Base-by-base conservation (phyloP, 2,329 filamentous ascomycete species). In the Leptodontidium sp. region DNA sequence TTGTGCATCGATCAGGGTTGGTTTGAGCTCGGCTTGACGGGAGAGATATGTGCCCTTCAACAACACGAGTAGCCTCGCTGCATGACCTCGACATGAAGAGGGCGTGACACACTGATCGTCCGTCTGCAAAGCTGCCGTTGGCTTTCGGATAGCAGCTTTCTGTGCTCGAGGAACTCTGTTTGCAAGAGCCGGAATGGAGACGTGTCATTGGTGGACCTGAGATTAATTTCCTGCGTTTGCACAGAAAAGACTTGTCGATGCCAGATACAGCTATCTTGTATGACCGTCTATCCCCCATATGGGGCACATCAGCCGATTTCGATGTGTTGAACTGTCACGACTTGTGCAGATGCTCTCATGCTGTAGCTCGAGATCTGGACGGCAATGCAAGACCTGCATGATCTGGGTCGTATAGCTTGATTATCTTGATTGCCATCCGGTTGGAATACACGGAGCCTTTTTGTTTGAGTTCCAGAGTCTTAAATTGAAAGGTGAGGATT, bases 71-170 rank as follows among this genome's bases (percentile, higher is more conserved):
- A 68, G 70, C 70, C 67, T 58, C 17, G 12, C 53, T 67, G 67
- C 70, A 71, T 68, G 43, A 49, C 21, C 38, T 62, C 29, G 55
- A 61, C 55, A 58, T 64, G 58, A 66, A 40, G 49, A 69, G 45
- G 45, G 29, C 58, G 50, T 68, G 45, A 57, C 66, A 57, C 66
- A 66, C 49, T 50, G 64, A 53, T 61, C 50, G 65, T 50, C 62
- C 50, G 65, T 43, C 62, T 73, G 61, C 61, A 70, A 68, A 68
- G 50, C 61, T 64, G 64, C 61, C 66, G 64, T 68, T 70, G 57
- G 58, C 55, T 64, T 40, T 35, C 61, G 69, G 64, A 65, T 61
- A 62, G 58, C 61, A 59, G 38, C 66, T 40, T 40, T 59, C 45
- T 53, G 38, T 40, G 65, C 21, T 61, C n/a, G 62, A 53, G 55